Percentiles rank a stretch among this genome's conserved stretches.
Evolutionary conservation across 225 moss, liverwort and hornwort species (phyloP).

Genomic region (Asterella californica): DNA sequence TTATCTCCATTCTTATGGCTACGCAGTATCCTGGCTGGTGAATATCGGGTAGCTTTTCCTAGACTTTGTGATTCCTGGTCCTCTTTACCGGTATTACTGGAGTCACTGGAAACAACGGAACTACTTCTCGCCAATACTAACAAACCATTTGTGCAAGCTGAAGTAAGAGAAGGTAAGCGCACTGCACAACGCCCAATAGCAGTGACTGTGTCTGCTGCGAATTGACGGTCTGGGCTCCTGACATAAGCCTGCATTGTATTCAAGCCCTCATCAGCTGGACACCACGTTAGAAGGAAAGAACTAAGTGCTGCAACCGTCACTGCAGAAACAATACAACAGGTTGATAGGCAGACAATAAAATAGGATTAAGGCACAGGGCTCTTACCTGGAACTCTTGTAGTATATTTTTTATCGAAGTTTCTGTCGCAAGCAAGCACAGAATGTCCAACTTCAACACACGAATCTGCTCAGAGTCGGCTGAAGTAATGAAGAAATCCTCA

Average conservation of each 20-base stretch:
- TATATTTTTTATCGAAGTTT: constrained; percentile 73
- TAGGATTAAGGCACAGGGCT: background rate
- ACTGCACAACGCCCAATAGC: constrained; percentile 94
- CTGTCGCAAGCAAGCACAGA: constrained; percentile 77
- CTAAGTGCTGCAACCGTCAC: no score
- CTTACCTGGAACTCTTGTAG: constrained; percentile 92
- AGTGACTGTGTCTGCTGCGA: constrained; percentile 90
- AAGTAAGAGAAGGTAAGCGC: constrained; percentile 68
- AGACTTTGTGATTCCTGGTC: constrained; percentile 43
- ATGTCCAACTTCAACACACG: constrained; percentile 92
- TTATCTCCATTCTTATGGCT: constrained; percentile 30
- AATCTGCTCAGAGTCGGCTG: constrained; percentile 69
- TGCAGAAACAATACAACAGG: background rate
- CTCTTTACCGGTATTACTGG: constrained; percentile 30
- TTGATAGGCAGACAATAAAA: background rate
- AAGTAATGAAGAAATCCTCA: constrained; percentile 85
- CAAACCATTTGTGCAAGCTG: constrained; percentile 82
- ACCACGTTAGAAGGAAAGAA: background rate
- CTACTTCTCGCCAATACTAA: constrained; percentile 74
- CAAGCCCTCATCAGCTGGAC: background rate
- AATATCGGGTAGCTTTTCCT: constrained; percentile 31
- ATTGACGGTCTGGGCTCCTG: constrained; percentile 77
- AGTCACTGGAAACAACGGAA: constrained; percentile 28
- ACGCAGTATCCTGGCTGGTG: constrained; percentile 27
- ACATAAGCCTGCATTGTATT: constrained; percentile 67